Evolutionary conservation across 2,329 filamentous ascomycete genomes (phyloP).

Genomic region (Verticillium albo-atrum): DNA sequence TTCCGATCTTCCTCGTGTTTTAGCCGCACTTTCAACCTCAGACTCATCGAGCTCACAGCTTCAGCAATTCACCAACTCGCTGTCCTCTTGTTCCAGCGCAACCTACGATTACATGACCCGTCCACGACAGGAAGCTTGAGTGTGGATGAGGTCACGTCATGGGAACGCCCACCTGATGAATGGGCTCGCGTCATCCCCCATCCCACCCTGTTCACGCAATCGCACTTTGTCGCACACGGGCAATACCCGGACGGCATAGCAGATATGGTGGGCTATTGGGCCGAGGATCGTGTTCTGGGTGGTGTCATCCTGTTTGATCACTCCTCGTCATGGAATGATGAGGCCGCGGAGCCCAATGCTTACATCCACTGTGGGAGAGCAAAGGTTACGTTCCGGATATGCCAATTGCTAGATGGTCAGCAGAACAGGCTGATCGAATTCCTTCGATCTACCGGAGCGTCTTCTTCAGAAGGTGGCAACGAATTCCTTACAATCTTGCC

Average conservation of each 20-base stretch:
- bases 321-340: neutral
- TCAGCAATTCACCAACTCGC: neutral
- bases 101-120: neutral
- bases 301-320: constrained; percentile 17
- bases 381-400: neutral
- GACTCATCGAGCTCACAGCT: neutral
- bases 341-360: no score
- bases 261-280: constrained; percentile 19
- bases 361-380: neutral
- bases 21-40: neutral
- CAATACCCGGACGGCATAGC: constrained; percentile 17
- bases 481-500: no score
- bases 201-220: constrained; percentile 12
- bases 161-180: neutral
- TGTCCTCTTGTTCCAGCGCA: neutral
- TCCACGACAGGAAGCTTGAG: neutral
- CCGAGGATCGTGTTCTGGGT: constrained; percentile 16
- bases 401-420: no score
- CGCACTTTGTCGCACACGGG: constrained; percentile 10
- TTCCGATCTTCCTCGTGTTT: neutral
- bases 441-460: neutral
- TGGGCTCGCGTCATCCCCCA: neutral
- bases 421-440: no score
- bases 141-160: neutral
- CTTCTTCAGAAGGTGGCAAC: neutral